phyloP scores from a whole-genome alignment of 2,329 filamentous ascomycete species.

The Botryotinia convoluta region DNA sequence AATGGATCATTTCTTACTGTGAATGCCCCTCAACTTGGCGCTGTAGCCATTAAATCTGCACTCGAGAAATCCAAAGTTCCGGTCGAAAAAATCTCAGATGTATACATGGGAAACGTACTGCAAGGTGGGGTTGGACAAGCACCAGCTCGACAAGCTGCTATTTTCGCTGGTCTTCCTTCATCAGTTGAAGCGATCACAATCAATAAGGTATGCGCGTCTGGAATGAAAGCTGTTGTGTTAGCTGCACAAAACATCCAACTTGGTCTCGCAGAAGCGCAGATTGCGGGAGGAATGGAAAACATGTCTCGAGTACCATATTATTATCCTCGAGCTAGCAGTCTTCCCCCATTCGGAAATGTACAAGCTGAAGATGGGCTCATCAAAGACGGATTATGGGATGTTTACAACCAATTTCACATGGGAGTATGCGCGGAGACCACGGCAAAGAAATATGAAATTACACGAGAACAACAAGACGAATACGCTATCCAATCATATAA shows the following conservation, averaged over 20 bases:
- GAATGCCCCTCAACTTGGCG: conserved; percentile 82
- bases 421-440: conserved; percentile 95
- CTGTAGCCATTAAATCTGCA: conserved; percentile 87
- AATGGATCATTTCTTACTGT: conserved; percentile 86
- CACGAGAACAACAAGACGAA: conserved; percentile 82
- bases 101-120: conserved; percentile 97
- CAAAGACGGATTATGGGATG: conserved; percentile 92
- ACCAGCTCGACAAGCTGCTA: conserved; percentile 83
- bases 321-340: conserved; percentile 72
- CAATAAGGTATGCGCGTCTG: conserved; percentile 97
- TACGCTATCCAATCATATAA: conserved; percentile 89
- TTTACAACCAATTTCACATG: conserved; percentile 98
- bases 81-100: conserved; percentile 75
- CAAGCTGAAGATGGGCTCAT: conserved; percentile 89
- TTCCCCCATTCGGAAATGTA: conserved; percentile 83
- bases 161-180: conserved; percentile 82
- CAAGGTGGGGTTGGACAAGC: conserved; percentile 82
- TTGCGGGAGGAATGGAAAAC: conserved; percentile 97
- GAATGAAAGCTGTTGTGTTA: conserved; percentile 85
- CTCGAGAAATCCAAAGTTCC: conserved; percentile 83
- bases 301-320: conserved; percentile 96
- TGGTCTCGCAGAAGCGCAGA: conserved; percentile 79
- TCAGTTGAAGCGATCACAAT: conserved; percentile 85
- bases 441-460: conserved; percentile 79
- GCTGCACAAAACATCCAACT: conserved; percentile 95